phyloP scores from a whole-genome alignment of 1,284 basidiomycete species.

The Irpex rosettiformis region DNA sequence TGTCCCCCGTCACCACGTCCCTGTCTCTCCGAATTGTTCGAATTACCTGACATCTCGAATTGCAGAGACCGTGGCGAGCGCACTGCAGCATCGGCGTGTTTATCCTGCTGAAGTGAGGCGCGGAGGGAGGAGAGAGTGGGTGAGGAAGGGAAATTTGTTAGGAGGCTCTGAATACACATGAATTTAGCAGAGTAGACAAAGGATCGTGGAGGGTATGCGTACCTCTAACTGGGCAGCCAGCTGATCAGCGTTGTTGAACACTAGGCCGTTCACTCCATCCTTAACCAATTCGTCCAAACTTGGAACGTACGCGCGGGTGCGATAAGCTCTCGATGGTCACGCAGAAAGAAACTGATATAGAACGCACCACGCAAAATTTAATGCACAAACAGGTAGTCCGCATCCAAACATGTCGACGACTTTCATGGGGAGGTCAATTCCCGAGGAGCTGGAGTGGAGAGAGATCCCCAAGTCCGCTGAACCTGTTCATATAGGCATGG shows the following conservation, averaged over 20 bases:
- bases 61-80: slow-evolving; percentile 5
- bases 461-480: slow-evolving; percentile 92
- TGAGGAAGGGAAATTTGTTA: slow-evolving; percentile 60
- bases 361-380: slow-evolving; percentile 80
- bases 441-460: slow-evolving; percentile 88
- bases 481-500: slow-evolving; percentile 53
- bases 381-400: slow-evolving; percentile 87
- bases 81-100: slow-evolving; percentile 6
- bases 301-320: slow-evolving; percentile 4
- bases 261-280: slow-evolving; percentile 77
- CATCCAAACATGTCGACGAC: slow-evolving; percentile 99
- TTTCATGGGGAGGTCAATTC: slow-evolving; percentile 97
- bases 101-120: slow-evolving; percentile 33
- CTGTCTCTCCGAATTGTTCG: not conserved
- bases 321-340: not conserved
- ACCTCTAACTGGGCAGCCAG: slow-evolving; percentile 77
- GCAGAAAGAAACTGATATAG: not conserved
- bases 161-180: slow-evolving; percentile 27
- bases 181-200: no score
- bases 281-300: slow-evolving; percentile 88
- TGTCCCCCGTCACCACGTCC: slow-evolving; percentile 13
- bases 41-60: not conserved
- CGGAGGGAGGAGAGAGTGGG: slow-evolving; percentile 47
- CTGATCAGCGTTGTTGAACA: slow-evolving; percentile 71
- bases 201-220: no score